Conservation (phyloP, 2,329 filamentous ascomycete species). For the Diaporthe citriasiana region DNA sequence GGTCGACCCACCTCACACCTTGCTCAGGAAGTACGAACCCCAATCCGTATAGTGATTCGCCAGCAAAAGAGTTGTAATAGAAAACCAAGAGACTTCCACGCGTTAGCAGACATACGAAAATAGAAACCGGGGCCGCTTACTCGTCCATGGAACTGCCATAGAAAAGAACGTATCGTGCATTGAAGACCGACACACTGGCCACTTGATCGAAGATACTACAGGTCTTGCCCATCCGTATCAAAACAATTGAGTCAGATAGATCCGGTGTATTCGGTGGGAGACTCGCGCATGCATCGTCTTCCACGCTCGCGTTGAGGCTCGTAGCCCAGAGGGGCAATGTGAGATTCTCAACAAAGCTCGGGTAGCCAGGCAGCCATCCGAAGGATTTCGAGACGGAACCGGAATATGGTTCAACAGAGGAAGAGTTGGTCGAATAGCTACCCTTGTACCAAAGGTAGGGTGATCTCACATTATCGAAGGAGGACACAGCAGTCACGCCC, state of each 20-base stretch:
- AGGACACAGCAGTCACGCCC: conserved; percentile 46
- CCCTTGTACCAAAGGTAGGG: conserved; percentile 43
- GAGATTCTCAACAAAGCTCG: conserved; percentile 39
- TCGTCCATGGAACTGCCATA: conserved; percentile 34
- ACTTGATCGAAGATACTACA: conserved; percentile 49
- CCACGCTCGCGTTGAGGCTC: conserved; percentile 48
- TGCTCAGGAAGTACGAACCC: conserved; percentile 44
- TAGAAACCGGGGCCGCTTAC: conserved; percentile 7
- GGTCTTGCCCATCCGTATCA: conserved; percentile 55
- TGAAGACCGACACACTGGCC: conserved; percentile 56
- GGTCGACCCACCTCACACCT: conserved; percentile 46
- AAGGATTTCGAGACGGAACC: conserved; percentile 31
- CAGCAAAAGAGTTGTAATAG: not conserved
- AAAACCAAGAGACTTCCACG: not conserved
- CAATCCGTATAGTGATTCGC: conserved; percentile 37
- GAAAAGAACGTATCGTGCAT: conserved; percentile 50
- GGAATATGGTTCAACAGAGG: conserved; percentile 23
- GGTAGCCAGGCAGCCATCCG: conserved; percentile 42
- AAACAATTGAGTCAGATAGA: conserved; percentile 56
- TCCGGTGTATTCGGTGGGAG: conserved; percentile 56
- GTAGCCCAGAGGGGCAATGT: conserved; percentile 49
- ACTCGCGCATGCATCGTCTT: conserved; percentile 54
- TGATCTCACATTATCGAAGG: conserved; percentile 45
- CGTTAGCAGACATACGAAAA: not conserved
- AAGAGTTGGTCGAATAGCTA: conserved; percentile 41